Percentiles rank a stretch among this genome's conserved stretches.
Evolutionary conservation across 31 red algal species (phyloP).

Genomic region (Pterothamnion heteromorphum): DNA sequence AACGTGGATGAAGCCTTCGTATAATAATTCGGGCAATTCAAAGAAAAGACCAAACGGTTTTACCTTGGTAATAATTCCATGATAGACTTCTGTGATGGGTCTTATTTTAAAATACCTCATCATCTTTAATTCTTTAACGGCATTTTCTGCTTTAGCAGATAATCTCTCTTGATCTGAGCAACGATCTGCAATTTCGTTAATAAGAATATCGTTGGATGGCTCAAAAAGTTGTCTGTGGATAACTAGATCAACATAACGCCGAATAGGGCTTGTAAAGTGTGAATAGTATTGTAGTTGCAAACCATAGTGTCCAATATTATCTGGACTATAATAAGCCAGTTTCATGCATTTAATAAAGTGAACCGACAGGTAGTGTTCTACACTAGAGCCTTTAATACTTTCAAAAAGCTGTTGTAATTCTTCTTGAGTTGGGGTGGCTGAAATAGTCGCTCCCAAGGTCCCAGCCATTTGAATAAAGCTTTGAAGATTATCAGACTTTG

Average conservation of each 20-base stretch:
- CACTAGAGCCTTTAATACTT: not conserved
- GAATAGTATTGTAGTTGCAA: conserved; percentile 86
- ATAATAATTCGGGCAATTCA: no score
- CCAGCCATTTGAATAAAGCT: not conserved
- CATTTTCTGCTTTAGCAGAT: no score
- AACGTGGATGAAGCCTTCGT: no score
- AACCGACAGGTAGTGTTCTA: not conserved
- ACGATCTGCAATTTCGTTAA: no score
- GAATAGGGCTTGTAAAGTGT: conserved; percentile 98
- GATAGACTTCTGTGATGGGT: no score
- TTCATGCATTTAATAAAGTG: not conserved
- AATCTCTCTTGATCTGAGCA: no score
- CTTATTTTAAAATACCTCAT: no score
- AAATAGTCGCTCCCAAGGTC: not conserved
- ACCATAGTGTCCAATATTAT: conserved; percentile 71
- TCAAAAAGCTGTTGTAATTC: not conserved
- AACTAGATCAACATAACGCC: conserved; percentile 95
- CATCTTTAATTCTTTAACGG: no score
- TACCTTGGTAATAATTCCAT: no score
- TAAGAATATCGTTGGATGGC: no score
- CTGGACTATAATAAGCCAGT: not conserved
- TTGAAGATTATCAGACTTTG: not conserved
- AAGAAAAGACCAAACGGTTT: no score
- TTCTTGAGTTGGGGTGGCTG: not conserved
- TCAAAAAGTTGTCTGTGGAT: conserved; percentile 64